Conservation (phyloP, 352 stramenopile species). For the Phytophthora sojae region DNA sequence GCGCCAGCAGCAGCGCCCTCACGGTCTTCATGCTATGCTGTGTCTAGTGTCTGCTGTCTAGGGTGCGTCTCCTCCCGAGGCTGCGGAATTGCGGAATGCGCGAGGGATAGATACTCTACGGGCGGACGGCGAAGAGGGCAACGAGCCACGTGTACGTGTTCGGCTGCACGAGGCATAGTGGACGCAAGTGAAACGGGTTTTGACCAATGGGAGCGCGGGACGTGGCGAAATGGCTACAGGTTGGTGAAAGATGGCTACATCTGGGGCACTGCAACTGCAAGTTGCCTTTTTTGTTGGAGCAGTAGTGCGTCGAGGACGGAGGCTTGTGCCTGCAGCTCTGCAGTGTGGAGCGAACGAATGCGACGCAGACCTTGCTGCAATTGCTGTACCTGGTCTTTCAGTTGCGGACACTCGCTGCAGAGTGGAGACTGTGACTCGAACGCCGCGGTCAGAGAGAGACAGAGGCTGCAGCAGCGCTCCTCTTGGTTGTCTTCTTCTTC, state of each 20-base stretch:
- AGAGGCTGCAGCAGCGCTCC: slow-evolving; percentile 5
- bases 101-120: background rate
- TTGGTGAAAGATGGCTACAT: slow-evolving; percentile 23
- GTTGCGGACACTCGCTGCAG: slow-evolving; percentile 30
- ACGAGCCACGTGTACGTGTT: slow-evolving; percentile 30
- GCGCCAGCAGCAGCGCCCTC: slow-evolving; percentile 36
- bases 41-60: no score
- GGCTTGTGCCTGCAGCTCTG: slow-evolving; percentile 49
- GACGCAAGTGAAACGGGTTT: slow-evolving; percentile 16
- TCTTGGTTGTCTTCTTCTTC: slow-evolving; percentile 25
- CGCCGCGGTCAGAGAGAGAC: background rate
- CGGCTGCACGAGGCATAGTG: slow-evolving; percentile 10
- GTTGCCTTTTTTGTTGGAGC: background rate
- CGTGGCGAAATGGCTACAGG: slow-evolving; percentile 8
- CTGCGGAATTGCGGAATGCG: slow-evolving; percentile 15
- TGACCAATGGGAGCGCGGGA: slow-evolving; percentile 20
- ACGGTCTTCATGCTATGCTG: slow-evolving; percentile 35
- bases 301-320: slow-evolving; percentile 29
- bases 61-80: no score
- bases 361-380: slow-evolving; percentile 37
- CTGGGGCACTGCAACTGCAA: slow-evolving; percentile 16
- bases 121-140: slow-evolving; percentile 8
- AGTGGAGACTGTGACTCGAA: slow-evolving; percentile 4
- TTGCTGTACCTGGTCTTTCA: slow-evolving; percentile 32
- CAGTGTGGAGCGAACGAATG: slow-evolving; percentile 37